Percentiles rank a stretch among this genome's conserved stretches.
Conservation (phyloP, 805 yeast genomes). For the Spathaspora arborariae region DNA sequence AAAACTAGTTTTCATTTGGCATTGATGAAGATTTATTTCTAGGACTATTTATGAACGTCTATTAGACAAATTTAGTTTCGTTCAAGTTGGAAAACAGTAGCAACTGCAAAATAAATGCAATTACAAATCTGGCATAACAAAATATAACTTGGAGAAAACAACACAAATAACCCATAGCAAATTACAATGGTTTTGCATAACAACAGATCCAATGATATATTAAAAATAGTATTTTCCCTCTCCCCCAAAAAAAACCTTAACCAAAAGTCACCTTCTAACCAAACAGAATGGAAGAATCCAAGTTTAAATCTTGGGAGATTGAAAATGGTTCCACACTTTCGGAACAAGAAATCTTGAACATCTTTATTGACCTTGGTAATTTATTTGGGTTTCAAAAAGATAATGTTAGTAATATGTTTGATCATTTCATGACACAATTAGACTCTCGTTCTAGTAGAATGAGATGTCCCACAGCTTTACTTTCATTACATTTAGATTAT, state of each 20-base stretch:
- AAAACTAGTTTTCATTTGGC: background rate
- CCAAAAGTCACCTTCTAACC: too few species aligned
- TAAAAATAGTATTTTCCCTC: too few species aligned
- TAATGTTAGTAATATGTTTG: conserved; percentile 74
- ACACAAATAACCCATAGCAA: background rate
- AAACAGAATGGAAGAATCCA: conserved; percentile 1
- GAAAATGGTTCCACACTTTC: conserved; percentile 21
- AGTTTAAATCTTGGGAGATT: conserved; percentile 19
- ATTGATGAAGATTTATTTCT: background rate
- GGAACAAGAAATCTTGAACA: conserved; percentile 51
- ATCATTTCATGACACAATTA: conserved; percentile 72
- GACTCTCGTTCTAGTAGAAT: conserved; percentile 86
- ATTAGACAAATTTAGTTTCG: too few species aligned
- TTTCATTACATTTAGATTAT: conserved; percentile 82
- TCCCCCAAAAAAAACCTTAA: too few species aligned
- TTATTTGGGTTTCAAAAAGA: conserved; percentile 84
- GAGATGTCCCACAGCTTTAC: conserved; percentile 65
- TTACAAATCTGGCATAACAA: background rate
- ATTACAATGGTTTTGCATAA: background rate
- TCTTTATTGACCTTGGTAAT: conserved; percentile 55
- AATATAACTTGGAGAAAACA: background rate
- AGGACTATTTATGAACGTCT: background rate
- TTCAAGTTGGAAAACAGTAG: background rate
- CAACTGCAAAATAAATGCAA: background rate
- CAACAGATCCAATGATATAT: background rate